These are phyloP conservation scores for Komagataella populi DNA, from an alignment of 805 yeast genomes.

Conservation along the genomic window DNA sequence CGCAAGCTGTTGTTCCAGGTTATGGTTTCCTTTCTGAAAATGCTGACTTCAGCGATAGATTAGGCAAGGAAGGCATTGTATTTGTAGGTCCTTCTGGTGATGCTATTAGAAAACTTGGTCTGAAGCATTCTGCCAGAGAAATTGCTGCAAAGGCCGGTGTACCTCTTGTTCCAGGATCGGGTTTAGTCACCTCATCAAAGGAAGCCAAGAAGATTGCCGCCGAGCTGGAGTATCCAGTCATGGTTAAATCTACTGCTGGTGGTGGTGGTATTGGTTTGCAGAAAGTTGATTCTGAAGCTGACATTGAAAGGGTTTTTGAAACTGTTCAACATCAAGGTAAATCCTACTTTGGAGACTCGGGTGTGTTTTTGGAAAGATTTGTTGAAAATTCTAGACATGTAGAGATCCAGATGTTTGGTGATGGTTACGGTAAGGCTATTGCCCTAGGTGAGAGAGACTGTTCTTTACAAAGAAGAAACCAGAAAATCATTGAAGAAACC, in stretches of 20 bases:
- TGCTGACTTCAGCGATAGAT: slow-evolving; percentile 88
- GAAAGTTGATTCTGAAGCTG: slow-evolving; percentile 73
- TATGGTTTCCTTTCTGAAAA: slow-evolving; percentile 94
- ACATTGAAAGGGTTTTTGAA: slow-evolving; percentile 73
- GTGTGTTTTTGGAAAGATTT: slow-evolving; percentile 89
- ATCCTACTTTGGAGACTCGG: slow-evolving; percentile 88
- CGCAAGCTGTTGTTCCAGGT: slow-evolving; percentile 97
- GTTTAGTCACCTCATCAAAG: slow-evolving; percentile 51
- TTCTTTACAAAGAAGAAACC: slow-evolving; percentile 94
- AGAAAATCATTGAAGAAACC: slow-evolving; percentile 91
- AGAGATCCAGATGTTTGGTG: slow-evolving; percentile 94
- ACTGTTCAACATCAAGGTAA: slow-evolving; percentile 91
- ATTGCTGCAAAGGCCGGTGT: slow-evolving; percentile 87
- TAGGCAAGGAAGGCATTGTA: slow-evolving; percentile 69
- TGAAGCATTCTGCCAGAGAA: slow-evolving; percentile 93
- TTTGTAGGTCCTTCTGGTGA: slow-evolving; percentile 97
- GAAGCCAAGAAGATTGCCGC: slow-evolving; percentile 73
- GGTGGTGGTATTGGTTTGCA: slow-evolving; percentile 99
- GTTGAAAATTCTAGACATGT: slow-evolving; percentile 94
- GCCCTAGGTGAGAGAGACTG: slow-evolving; percentile 97
- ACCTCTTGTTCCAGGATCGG: slow-evolving; percentile 97
- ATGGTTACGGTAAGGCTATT: slow-evolving; percentile 84
- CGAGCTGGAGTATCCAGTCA: slow-evolving; percentile 71
- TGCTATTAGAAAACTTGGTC: slow-evolving; percentile 80
- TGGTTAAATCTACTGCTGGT: slow-evolving; percentile 97